Evolutionary conservation across 2,329 filamentous ascomycete genomes (phyloP).

Genomic region (Sordariomycetes sp.): DNA sequence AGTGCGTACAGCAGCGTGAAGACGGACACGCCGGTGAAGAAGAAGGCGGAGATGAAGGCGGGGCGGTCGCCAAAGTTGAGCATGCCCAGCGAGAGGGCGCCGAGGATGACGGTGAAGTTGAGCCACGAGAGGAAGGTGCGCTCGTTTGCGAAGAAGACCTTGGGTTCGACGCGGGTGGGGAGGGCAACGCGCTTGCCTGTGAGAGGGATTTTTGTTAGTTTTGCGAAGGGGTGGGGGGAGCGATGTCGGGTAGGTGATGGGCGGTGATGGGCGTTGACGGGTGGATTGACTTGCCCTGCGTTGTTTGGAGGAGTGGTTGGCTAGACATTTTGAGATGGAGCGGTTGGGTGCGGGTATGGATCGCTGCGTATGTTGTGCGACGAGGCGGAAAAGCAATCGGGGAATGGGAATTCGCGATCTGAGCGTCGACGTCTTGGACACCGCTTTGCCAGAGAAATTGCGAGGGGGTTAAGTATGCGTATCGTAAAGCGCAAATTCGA

Average conservation of each 20-base stretch:
- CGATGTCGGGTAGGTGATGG: background rate
- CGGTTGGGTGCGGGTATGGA: background rate
- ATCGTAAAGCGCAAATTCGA: background rate
- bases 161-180: slow-evolving; percentile 93
- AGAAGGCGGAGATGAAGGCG: slow-evolving; percentile 82
- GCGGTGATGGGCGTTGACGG: background rate
- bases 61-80: slow-evolving; percentile 95
- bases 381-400: background rate
- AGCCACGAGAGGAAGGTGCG: slow-evolving; percentile 98
- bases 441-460: too few species aligned
- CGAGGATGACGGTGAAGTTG: slow-evolving; percentile 98
- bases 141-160: slow-evolving; percentile 99
- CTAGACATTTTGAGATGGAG: slow-evolving; percentile 59
- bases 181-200: slow-evolving; percentile 96
- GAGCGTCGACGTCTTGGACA: too few species aligned
- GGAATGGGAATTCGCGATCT: background rate
- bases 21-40: slow-evolving; percentile 93
- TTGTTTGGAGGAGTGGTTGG: slow-evolving; percentile 89
- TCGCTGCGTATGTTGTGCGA: background rate
- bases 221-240: background rate
- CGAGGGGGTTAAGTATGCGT: background rate
- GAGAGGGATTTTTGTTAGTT: background rate
- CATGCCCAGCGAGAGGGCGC: slow-evolving; percentile 89
- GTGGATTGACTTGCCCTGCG: slow-evolving; percentile 52
- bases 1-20: slow-evolving; percentile 91